Evolutionary conservation across 2,329 filamentous ascomycete genomes (phyloP).

Genomic region (Botryotinia calthae): DNA sequence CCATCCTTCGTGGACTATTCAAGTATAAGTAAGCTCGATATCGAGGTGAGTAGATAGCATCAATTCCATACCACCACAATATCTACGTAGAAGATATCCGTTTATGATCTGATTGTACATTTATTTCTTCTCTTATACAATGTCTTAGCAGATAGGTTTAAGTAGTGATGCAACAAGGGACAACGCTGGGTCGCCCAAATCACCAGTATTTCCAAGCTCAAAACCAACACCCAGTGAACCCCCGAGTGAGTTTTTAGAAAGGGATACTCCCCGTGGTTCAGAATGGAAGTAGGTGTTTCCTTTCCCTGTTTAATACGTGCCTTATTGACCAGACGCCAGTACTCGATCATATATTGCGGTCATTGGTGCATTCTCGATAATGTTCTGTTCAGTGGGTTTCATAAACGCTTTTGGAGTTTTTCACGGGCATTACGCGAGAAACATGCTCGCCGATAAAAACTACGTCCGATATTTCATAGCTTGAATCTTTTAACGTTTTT

Average conservation of each 20-base stretch:
- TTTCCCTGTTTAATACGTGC: background rate
- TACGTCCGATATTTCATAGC: conserved; percentile 34
- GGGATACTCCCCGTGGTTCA: background rate
- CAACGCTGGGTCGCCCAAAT: background rate
- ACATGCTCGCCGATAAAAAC: conserved; percentile 31
- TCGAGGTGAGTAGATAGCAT: background rate
- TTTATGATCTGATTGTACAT: too few relatives aligned
- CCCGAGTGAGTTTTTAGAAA: background rate
- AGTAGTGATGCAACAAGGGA: background rate
- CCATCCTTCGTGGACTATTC: background rate
- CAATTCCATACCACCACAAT: background rate
- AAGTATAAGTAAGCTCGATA: background rate
- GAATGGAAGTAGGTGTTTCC: conserved; percentile 22
- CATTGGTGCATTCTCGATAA: background rate
- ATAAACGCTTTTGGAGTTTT: conserved; percentile 40
- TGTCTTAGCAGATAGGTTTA: background rate
- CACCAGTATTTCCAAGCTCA: background rate
- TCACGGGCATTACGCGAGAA: conserved; percentile 37
- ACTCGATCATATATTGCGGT: conserved; percentile 22
- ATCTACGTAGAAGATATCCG: background rate
- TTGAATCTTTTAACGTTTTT: conserved; percentile 40
- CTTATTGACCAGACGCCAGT: background rate
- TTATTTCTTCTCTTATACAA: background rate
- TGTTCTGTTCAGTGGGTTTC: conserved; percentile 39
- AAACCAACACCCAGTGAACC: background rate